Conservation (phyloP, 257 asterid genomes). For the Scutellaria galericulata region DNA sequence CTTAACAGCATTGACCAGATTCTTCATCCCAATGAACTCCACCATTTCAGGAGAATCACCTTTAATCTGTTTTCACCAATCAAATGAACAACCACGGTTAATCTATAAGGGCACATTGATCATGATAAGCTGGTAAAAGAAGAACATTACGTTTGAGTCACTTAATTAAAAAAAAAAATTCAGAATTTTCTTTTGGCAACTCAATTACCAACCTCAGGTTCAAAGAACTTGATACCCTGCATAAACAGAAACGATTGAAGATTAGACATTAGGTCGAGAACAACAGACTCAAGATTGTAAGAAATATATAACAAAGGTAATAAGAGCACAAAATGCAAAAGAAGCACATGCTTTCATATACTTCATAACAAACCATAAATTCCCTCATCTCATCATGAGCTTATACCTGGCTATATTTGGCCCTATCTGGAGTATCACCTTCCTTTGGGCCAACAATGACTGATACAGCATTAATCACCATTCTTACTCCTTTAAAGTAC, state of each 20-base stretch:
- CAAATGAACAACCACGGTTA: slow-evolving; percentile 36
- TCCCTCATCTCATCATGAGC: slow-evolving; percentile 20
- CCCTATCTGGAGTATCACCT: slow-evolving; percentile 98
- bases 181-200: slow-evolving; percentile 34
- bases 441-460: slow-evolving; percentile 99
- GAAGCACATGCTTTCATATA: neutral
- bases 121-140: slow-evolving; percentile 15
- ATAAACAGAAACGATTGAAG: slow-evolving; percentile 26
- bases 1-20: slow-evolving; percentile 73
- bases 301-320: slow-evolving; percentile 10
- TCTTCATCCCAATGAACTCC: slow-evolving; percentile 90
- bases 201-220: slow-evolving; percentile 82
- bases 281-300: slow-evolving; percentile 21
- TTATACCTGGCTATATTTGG: slow-evolving; percentile 83
- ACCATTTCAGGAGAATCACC: slow-evolving; percentile 97
- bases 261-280: slow-evolving; percentile 18
- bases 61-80: slow-evolving; percentile 69
- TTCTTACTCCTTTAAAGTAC: slow-evolving; percentile 81
- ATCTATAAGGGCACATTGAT: slow-evolving; percentile 24
- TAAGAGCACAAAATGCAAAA: slow-evolving; percentile 5
- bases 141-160: slow-evolving; percentile 24
- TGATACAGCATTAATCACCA: slow-evolving; percentile 83
- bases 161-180: slow-evolving; percentile 29
- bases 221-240: slow-evolving; percentile 98
- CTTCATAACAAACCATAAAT: neutral